Evolutionary conservation across 2,329 filamentous ascomycete species (phyloP).

Genomic region (Sordariomycetes sp.): DNA sequence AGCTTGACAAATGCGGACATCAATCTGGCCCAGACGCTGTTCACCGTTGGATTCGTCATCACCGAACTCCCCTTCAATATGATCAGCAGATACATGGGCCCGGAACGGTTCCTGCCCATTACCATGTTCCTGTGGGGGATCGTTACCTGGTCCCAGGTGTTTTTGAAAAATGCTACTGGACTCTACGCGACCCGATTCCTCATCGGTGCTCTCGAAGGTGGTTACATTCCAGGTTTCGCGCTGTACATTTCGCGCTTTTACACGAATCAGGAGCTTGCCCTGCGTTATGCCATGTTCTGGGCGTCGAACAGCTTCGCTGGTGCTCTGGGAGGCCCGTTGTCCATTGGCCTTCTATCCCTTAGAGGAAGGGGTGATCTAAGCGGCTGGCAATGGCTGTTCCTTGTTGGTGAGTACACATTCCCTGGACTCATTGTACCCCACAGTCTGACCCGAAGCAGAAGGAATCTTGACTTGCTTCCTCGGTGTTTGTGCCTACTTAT

Average conservation of each 20-base stretch:
- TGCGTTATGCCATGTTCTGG: conserved; percentile 19
- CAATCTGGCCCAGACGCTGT: conserved; percentile 41
- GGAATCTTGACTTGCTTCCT: conserved; percentile 15
- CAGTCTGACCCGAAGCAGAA: conserved; percentile 8
- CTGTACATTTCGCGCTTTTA: conserved; percentile 20
- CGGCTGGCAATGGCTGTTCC: conserved; percentile 21
- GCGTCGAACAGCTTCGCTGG: conserved; percentile 17
- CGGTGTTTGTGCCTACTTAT: conserved; percentile 14
- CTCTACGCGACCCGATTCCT: conserved; percentile 17
- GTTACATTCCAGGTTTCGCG: conserved; percentile 20
- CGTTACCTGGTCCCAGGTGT: conserved; percentile 17
- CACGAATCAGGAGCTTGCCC: conserved; percentile 16
- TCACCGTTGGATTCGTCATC: conserved; percentile 39
- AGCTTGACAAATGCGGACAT: conserved; percentile 38
- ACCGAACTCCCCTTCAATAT: conserved; percentile 24
- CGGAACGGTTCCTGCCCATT: conserved; percentile 16
- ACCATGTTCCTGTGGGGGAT: conserved; percentile 20
- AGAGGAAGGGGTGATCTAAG: conserved; percentile 11
- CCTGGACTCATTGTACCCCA: background rate
- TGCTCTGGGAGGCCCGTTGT: conserved; percentile 14
- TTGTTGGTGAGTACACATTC: conserved; percentile 12
- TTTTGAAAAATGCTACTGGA: conserved; percentile 12
- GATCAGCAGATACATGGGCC: conserved; percentile 15
- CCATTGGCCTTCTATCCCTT: conserved; percentile 16
- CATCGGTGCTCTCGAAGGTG: conserved; percentile 18